A percentile compares a stretch with the other conserved stretches of the same genome.
Conservation (phyloP, 768 basidiomycete species). For the Boletellus ananas region DNA sequence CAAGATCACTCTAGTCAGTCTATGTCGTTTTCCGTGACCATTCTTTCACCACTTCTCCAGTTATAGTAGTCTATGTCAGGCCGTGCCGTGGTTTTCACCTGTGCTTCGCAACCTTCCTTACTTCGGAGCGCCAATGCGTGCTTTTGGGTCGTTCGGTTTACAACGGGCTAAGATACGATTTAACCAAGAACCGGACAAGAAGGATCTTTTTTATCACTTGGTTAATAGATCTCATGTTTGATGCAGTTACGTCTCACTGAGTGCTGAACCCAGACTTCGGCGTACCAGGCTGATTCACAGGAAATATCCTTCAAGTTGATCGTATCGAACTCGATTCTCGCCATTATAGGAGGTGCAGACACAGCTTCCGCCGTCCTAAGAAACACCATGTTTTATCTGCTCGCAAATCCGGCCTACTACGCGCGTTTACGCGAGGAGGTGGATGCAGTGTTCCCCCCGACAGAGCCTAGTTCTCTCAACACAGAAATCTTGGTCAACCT, state of each 20-base stretch:
- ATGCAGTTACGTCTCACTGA: not conserved
- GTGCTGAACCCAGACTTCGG: conserved; percentile 21
- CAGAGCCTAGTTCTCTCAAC: conserved; percentile 15
- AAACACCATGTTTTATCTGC: conserved; percentile 38
- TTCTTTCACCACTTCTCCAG: conserved; percentile 11
- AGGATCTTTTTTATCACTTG: conserved; percentile 42
- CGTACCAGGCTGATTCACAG: conserved; percentile 21
- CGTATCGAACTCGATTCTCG: conserved; percentile 36
- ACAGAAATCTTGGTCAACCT: conserved; percentile 26
- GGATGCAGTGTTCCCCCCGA: conserved; percentile 27
- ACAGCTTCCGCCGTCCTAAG: conserved; percentile 41
- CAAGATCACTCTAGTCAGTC: conserved; percentile 29
- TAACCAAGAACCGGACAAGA: conserved; percentile 14
- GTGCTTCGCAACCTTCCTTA: conserved; percentile 30
- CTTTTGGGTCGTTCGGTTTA: conserved; percentile 27
- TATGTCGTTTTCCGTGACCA: not conserved
- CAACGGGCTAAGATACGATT: conserved; percentile 24
- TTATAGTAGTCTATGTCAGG: conserved; percentile 13
- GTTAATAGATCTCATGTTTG: conserved; percentile 20
- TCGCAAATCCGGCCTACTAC: conserved; percentile 36
- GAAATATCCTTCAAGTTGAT: conserved; percentile 29
- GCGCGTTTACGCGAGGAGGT: conserved; percentile 40
- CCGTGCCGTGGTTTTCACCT: conserved; percentile 22
- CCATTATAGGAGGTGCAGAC: conserved; percentile 47
- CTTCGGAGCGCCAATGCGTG: conserved; percentile 26